Evolutionary conservation across 495 filamentous ascomycete genomes (phyloP).

Genomic region (Tuber aestivum): DNA sequence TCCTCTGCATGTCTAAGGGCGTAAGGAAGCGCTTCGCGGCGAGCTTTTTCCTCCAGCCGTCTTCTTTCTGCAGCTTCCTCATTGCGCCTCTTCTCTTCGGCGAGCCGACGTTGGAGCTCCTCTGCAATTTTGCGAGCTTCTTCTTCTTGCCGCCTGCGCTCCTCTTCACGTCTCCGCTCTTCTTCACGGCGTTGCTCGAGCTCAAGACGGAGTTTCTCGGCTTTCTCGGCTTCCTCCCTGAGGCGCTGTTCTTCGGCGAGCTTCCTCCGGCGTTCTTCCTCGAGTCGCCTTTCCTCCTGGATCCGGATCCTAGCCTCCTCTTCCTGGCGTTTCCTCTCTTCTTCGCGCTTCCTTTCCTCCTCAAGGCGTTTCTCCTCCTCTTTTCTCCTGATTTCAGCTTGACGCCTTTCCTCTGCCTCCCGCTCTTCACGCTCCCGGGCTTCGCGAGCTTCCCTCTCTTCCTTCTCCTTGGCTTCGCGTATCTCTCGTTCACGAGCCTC

Average conservation of each 20-base stretch:
- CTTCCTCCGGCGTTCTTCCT: slow-evolving; percentile 27
- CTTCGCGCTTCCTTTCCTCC: slow-evolving; percentile 24
- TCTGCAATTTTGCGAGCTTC: slow-evolving; percentile 34
- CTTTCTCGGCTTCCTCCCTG: slow-evolving; percentile 31
- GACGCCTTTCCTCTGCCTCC: slow-evolving; percentile 27
- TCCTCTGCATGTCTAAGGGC: slow-evolving; percentile 33
- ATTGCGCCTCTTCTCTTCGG: slow-evolving; percentile 20
- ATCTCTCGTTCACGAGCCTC: slow-evolving; percentile 20
- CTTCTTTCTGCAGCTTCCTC: slow-evolving; percentile 21
- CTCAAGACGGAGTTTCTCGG: slow-evolving; percentile 33
- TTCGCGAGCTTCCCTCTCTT: slow-evolving; percentile 21
- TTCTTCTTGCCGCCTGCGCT: slow-evolving; percentile 27
- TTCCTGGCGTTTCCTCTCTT: slow-evolving; percentile 23
- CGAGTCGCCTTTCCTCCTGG: slow-evolving; percentile 17
- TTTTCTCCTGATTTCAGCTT: slow-evolving; percentile 14
- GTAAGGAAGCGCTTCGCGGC: slow-evolving; percentile 35
- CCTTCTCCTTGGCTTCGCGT: slow-evolving; percentile 18
- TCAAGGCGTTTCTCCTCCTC: slow-evolving; percentile 20
- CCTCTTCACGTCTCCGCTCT: slow-evolving; percentile 38
- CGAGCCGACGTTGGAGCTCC: slow-evolving; percentile 36
- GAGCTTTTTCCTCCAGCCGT: slow-evolving; percentile 23
- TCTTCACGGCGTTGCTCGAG: slow-evolving; percentile 35
- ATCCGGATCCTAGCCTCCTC: slow-evolving; percentile 11
- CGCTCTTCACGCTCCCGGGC: slow-evolving; percentile 19
- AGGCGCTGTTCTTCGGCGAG: slow-evolving; percentile 38